Evolutionary conservation across 495 filamentous ascomycete genomes (phyloP).

Genomic region (Aspergillus heteromorphus): DNA sequence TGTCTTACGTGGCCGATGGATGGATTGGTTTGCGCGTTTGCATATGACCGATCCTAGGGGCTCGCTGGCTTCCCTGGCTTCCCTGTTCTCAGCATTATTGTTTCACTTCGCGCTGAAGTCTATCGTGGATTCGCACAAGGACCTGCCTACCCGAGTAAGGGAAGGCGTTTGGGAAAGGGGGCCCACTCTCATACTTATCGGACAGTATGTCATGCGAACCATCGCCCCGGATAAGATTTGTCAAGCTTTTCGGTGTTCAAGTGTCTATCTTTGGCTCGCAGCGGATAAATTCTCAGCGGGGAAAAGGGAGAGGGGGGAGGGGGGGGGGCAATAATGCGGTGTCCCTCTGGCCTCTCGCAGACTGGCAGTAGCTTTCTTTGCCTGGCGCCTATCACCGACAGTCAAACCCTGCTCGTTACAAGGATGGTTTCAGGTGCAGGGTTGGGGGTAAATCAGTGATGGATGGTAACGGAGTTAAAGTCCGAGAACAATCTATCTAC

Average conservation of each 20-base stretch:
- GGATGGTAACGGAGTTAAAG: not conserved
- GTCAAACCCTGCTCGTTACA: not conserved
- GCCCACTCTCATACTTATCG: conserved; percentile 1
- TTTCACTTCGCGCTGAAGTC: not conserved
- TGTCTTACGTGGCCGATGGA: conserved; percentile 12
- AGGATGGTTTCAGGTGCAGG: not conserved
- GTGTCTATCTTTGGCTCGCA: not conserved
- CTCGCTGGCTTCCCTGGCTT: not conserved
- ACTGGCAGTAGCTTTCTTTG: not conserved
- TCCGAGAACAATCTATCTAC: not conserved
- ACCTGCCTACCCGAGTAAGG: not conserved
- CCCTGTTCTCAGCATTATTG: too few relatives aligned
- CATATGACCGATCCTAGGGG: conserved; percentile 12
- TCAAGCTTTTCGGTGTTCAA: conserved; percentile 9
- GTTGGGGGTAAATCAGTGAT: not conserved
- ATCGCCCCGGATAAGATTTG: conserved; percentile 13
- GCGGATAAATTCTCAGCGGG: not conserved
- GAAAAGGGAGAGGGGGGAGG: not conserved
- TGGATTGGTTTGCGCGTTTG: not conserved
- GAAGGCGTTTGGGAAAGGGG: not conserved
- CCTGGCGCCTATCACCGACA: not conserved
- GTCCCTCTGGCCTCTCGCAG: too few relatives aligned
- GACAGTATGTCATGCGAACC: conserved; percentile 5
- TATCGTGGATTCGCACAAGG: too few relatives aligned
- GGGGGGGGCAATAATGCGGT: too few relatives aligned